A percentile compares a stretch with the other conserved stretches of the same genome.
These are phyloP conservation scores for Nicotiana otophora DNA, from an alignment of 257 asterid species.

Conservation along the genomic window DNA sequence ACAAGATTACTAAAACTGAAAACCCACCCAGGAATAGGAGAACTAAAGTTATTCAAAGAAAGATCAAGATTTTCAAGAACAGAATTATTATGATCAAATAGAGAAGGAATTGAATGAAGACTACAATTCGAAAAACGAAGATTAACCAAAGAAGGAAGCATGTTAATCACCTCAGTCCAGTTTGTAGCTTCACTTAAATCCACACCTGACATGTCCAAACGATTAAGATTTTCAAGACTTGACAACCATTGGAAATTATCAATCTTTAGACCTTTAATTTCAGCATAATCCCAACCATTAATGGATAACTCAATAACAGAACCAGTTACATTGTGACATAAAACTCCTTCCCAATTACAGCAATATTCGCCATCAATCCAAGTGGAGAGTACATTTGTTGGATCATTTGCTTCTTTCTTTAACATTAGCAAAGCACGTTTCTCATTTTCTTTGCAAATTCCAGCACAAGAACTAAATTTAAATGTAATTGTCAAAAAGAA, in stretches of 20 bases:
- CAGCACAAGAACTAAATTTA: background rate
- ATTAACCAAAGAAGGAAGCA: slow-evolving; percentile 5
- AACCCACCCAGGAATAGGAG: slow-evolving; percentile 6
- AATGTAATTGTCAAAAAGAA: background rate
- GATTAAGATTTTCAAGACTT: background rate
- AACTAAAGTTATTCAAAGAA: slow-evolving; percentile 3
- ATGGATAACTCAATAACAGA: slow-evolving; percentile 5
- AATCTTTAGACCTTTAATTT: background rate
- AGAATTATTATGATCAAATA: background rate
- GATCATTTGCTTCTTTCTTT: slow-evolving; percentile 7
- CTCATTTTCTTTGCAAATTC: slow-evolving; percentile 5
- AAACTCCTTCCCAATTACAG: background rate
- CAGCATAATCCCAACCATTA: background rate
- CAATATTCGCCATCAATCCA: slow-evolving; percentile 3
- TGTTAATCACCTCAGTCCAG: slow-evolving; percentile 9
- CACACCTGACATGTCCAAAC: slow-evolving; percentile 4
- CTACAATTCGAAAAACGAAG: slow-evolving; percentile 3
- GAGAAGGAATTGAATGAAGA: background rate
- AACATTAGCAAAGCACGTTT: background rate
- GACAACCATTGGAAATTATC: slow-evolving; percentile 5
- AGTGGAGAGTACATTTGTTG: background rate
- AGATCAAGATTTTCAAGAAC: slow-evolving; percentile 6
- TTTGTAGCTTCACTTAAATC: background rate
- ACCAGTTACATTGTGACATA: slow-evolving; percentile 2
- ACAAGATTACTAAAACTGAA: slow-evolving; percentile 8